Percentiles rank a stretch among this genome's conserved stretches.
phyloP scores from a whole-genome alignment of 2,329 filamentous ascomycete species.

The Ceratocystis huliohia region DNA sequence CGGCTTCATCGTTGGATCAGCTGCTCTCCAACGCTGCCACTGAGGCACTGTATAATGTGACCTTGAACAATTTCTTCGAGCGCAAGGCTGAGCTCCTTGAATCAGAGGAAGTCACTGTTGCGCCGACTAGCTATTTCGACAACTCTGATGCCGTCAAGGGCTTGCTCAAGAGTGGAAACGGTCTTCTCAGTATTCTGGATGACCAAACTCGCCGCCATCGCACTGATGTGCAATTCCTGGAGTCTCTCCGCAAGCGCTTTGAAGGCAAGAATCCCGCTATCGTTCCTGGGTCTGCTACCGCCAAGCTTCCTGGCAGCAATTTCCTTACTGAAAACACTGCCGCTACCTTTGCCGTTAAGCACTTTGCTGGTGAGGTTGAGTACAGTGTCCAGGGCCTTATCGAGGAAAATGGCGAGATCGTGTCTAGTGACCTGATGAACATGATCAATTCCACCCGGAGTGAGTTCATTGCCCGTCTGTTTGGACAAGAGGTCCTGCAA shows the following conservation, averaged over 20 bases:
- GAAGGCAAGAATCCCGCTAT: constrained; percentile 91
- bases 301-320: constrained; percentile 74
- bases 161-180: constrained; percentile 82
- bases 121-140: constrained; percentile 93
- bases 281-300: constrained; percentile 58
- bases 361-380: constrained; percentile 93
- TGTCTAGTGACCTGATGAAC: constrained; percentile 91
- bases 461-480: constrained; percentile 76
- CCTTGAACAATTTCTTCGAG: constrained; percentile 91
- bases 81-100: constrained; percentile 86
- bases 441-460: constrained; percentile 80
- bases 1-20: constrained; percentile 77
- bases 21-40: constrained; percentile 88
- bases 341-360: constrained; percentile 77
- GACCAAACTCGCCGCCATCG: constrained; percentile 87
- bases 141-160: constrained; percentile 91
- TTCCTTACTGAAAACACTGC: constrained; percentile 72
- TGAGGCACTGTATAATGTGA: constrained; percentile 85
- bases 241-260: constrained; percentile 83
- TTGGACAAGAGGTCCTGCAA: constrained; percentile 89
- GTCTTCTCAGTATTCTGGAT: constrained; percentile 83
- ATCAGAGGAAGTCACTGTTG: constrained; percentile 79
- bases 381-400: constrained; percentile 78
- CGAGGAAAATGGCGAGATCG: constrained; percentile 91
- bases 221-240: constrained; percentile 78